phyloP scores from a whole-genome alignment of 2,329 filamentous ascomycete species.

The Cryphonectria carpinicola region DNA sequence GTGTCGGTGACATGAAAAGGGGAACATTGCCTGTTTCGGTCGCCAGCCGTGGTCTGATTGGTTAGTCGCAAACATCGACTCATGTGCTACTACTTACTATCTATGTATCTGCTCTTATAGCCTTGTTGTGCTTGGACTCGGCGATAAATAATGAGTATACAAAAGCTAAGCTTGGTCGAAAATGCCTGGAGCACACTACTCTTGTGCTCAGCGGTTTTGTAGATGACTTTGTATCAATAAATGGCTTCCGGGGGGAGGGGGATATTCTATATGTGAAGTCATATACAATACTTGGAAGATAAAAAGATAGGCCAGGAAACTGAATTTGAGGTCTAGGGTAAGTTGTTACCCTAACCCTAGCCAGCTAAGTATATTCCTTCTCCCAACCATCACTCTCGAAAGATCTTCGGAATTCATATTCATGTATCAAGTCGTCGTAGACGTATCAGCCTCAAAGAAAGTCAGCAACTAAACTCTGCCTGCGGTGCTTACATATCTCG shows the following conservation, averaged over 20 bases:
- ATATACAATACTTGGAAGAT: too few relatives aligned
- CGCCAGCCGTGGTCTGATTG: neutral
- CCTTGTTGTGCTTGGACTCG: neutral
- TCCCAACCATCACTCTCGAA: neutral
- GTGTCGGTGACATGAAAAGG: neutral
- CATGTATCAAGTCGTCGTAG: neutral
- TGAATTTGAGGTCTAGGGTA: too few relatives aligned
- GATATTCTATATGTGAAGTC: too few relatives aligned
- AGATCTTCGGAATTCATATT: neutral
- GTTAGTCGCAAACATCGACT: neutral
- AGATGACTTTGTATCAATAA: too few relatives aligned
- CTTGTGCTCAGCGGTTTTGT: too few relatives aligned
- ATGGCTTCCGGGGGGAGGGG: too few relatives aligned
- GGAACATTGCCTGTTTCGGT: conserved; percentile 1
- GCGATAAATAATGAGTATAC: neutral
- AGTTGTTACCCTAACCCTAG: too few relatives aligned
- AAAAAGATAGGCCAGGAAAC: too few relatives aligned
- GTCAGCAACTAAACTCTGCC: neutral
- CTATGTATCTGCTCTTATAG: neutral
- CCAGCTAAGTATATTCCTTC: neutral
- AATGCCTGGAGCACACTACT: too few relatives aligned
- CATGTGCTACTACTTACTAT: neutral
- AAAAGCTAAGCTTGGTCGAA: neutral
- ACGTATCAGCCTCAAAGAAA: neutral
- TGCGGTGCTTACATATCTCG: neutral